phyloP scores from a whole-genome alignment of 2,329 filamentous ascomycete genomes.

The Colletotrichum viniferum region DNA sequence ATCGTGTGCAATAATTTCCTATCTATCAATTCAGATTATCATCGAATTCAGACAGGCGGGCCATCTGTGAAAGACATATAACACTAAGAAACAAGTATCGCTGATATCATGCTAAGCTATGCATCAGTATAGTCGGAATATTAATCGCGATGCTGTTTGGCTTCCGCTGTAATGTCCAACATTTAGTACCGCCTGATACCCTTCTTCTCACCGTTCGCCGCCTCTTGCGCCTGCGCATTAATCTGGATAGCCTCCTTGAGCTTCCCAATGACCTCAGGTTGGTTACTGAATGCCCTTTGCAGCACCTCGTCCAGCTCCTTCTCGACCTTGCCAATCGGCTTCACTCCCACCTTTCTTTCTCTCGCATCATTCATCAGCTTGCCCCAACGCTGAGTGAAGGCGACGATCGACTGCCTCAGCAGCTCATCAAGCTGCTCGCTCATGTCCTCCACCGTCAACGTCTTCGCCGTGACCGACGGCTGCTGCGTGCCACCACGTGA shows the following conservation, averaged over 20 bases:
- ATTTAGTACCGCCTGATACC: conserved; percentile 23
- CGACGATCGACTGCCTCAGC: conserved; percentile 65
- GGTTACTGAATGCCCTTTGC: conserved; percentile 60
- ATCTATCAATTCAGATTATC: background rate
- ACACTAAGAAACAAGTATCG: background rate
- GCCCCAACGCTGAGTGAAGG: conserved; percentile 66
- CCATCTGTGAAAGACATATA: background rate
- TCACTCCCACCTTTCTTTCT: conserved; percentile 51
- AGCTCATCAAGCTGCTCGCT: conserved; percentile 69
- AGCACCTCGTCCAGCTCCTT: conserved; percentile 62
- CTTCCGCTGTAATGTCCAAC: background rate
- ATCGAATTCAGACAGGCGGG: fast-evolving
- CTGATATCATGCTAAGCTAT: background rate
- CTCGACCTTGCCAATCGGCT: conserved; percentile 57
- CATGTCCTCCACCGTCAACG: conserved; percentile 58
- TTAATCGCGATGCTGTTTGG: background rate
- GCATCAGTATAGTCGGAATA: background rate
- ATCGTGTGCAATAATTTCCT: background rate
- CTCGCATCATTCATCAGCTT: conserved; percentile 53
- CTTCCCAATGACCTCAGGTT: conserved; percentile 63
- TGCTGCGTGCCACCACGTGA: conserved; percentile 28
- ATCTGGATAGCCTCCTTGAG: conserved; percentile 66
- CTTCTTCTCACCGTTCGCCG: conserved; percentile 41
- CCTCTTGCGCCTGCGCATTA: conserved; percentile 57
- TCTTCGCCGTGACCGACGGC: conserved; percentile 28